Evolutionary conservation across 1,139 yeast genomes (phyloP).

Genomic region (Wickerhamomyces sp.): DNA sequence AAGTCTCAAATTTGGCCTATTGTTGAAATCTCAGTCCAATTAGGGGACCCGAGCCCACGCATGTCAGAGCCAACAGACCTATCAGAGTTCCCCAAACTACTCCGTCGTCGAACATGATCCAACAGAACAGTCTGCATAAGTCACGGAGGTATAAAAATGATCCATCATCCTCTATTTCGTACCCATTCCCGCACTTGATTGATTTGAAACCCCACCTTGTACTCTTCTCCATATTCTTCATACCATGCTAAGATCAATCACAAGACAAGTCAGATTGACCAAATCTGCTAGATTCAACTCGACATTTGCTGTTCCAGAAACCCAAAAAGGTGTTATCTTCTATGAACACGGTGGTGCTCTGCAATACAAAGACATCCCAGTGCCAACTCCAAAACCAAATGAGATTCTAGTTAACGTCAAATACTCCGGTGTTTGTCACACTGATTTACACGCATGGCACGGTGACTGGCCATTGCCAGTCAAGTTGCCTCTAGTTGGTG

Average conservation of each 20-base stretch:
- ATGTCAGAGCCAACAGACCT: too few relatives aligned
- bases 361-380: constrained; percentile 51
- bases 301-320: constrained; percentile 29
- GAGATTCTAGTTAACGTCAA: constrained; percentile 57
- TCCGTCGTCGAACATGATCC: too few relatives aligned
- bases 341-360: constrained; percentile 42
- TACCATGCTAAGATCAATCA: constrained; percentile 21
- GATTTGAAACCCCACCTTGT: too few relatives aligned
- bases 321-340: constrained; percentile 44
- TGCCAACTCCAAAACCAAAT: constrained; percentile 55
- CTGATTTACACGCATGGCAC: constrained; percentile 66
- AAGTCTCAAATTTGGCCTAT: too few relatives aligned
- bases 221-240: too few relatives aligned
- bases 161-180: too few relatives aligned
- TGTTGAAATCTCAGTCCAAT: too few relatives aligned
- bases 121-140: too few relatives aligned
- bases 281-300: constrained; percentile 7
- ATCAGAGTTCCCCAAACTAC: too few relatives aligned
- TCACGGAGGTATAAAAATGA: too few relatives aligned
- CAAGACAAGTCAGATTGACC: constrained; percentile 16
- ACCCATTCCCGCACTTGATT: too few relatives aligned
- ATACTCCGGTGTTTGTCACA: constrained; percentile 70
- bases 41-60: too few relatives aligned
- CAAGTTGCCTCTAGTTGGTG: constrained; percentile 63
- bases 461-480: constrained; percentile 64